phyloP scores from a whole-genome alignment of 2,329 filamentous ascomycete species.

The Colletotrichum tanaceti region DNA sequence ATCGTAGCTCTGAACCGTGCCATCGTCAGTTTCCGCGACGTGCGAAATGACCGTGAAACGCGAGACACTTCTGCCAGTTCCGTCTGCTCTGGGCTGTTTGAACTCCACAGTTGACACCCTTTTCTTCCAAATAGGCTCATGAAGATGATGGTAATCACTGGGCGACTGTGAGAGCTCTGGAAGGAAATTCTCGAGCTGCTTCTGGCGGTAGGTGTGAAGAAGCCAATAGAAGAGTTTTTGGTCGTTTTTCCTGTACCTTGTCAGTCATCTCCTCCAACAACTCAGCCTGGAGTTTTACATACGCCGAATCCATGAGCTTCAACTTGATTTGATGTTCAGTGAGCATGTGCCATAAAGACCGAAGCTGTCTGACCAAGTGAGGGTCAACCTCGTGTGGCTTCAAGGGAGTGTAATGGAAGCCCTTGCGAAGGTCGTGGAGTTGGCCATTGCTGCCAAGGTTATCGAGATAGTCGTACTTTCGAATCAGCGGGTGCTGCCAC shows the following conservation, averaged over 20 bases:
- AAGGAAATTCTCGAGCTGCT: slow-evolving; percentile 88
- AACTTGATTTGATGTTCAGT: slow-evolving; percentile 77
- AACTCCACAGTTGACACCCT: slow-evolving; percentile 73
- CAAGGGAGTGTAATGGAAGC: slow-evolving; percentile 68
- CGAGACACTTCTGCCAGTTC: slow-evolving; percentile 66
- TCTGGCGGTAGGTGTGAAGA: slow-evolving; percentile 82
- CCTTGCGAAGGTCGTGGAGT: slow-evolving; percentile 69
- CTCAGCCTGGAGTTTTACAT: background rate
- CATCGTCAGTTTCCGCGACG: slow-evolving; percentile 62
- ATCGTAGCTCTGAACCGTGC: slow-evolving; percentile 77
- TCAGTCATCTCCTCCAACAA: slow-evolving; percentile 42
- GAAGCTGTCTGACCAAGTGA: slow-evolving; percentile 85
- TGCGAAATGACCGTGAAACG: slow-evolving; percentile 75
- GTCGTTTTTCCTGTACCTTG: slow-evolving; percentile 76
- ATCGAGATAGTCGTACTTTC: slow-evolving; percentile 83
- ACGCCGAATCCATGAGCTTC: slow-evolving; percentile 62
- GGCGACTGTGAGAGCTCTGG: slow-evolving; percentile 83
- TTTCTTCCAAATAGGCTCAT: slow-evolving; percentile 67
- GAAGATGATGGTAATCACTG: slow-evolving; percentile 90
- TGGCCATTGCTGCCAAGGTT: slow-evolving; percentile 69
- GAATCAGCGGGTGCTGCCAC: slow-evolving; percentile 88
- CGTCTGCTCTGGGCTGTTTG: slow-evolving; percentile 57
- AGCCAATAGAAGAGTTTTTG: slow-evolving; percentile 95
- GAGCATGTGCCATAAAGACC: slow-evolving; percentile 91
- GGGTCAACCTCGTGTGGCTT: slow-evolving; percentile 77